These are phyloP conservation scores for Backusella circina DNA, from an alignment of 192 early-diverging fungal species.

Conservation along the genomic window DNA sequence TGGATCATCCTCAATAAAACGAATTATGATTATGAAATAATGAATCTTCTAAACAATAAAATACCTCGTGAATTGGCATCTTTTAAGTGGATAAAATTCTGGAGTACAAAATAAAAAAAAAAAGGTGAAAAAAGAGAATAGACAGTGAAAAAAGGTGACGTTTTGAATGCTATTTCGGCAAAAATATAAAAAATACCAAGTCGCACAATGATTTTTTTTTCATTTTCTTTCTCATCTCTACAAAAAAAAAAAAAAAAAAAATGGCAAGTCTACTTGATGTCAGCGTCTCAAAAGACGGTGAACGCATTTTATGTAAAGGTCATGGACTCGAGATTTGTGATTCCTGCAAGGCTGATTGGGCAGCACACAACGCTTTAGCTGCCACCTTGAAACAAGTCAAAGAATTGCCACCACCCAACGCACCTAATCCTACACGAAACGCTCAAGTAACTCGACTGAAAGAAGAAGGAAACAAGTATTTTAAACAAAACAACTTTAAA, in stretches of 20 bases:
- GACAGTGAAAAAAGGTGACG: not conserved
- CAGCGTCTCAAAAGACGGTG: slow-evolving; percentile 23
- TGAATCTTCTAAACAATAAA: not conserved
- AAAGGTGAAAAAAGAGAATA: not conserved
- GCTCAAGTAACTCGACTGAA: slow-evolving; percentile 54
- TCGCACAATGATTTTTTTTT: not conserved
- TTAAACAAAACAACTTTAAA: slow-evolving; percentile 76
- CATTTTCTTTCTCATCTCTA: not conserved
- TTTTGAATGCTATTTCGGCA: not conserved
- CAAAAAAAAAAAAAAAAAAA: not conserved
- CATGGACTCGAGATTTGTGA: slow-evolving; percentile 63
- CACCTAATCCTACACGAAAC: slow-evolving; percentile 47
- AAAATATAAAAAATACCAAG: not conserved
- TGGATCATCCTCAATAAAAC: not conserved
- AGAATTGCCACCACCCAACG: slow-evolving; percentile 64
- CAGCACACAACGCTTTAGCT: slow-evolving; percentile 61
- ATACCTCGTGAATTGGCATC: slow-evolving; percentile 13
- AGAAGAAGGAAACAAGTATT: slow-evolving; percentile 84
- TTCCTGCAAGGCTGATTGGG: slow-evolving; percentile 59
- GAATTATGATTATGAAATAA: too few species aligned
- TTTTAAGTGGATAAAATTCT: slow-evolving; percentile 8
- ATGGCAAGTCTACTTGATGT: slow-evolving; percentile 13
- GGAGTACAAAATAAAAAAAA: not conserved
- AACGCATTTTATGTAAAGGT: slow-evolving; percentile 57
- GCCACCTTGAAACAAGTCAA: slow-evolving; percentile 58